These are phyloP conservation scores for Plantago major DNA, from an alignment of 257 asterid species.

Conservation along the genomic window DNA sequence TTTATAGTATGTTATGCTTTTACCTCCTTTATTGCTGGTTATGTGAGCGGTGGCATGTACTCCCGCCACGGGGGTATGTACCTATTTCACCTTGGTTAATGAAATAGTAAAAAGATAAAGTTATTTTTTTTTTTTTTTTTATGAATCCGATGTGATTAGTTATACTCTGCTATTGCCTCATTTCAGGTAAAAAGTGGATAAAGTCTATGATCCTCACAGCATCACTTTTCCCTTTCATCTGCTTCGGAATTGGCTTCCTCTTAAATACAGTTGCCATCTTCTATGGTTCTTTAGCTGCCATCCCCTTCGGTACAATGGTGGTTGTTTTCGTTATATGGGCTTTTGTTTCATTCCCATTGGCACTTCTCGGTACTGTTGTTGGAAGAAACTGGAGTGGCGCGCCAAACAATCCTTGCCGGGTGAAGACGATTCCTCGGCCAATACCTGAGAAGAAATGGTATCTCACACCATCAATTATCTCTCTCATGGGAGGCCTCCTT, in stretches of 20 bases:
- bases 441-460: slow-evolving; percentile 89
- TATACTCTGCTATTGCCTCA: slow-evolving; percentile 4
- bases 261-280: slow-evolving; percentile 59
- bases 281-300: slow-evolving; percentile 64
- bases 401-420: slow-evolving; percentile 66
- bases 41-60: slow-evolving; percentile 81
- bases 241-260: slow-evolving; percentile 58
- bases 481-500: slow-evolving; percentile 64
- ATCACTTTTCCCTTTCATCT: slow-evolving; percentile 57
- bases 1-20: slow-evolving; percentile 73
- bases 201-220: slow-evolving; percentile 63
- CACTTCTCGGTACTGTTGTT: slow-evolving; percentile 61
- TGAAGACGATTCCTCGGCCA: slow-evolving; percentile 71
- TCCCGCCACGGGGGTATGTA: slow-evolving; percentile 70
- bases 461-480: slow-evolving; percentile 51
- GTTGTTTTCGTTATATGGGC: slow-evolving; percentile 61
- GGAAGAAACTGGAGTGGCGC: slow-evolving; percentile 71
- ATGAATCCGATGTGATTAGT: not conserved
- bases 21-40: slow-evolving; percentile 82
- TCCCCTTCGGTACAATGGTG: slow-evolving; percentile 65
- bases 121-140: not conserved
- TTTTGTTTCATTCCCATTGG: slow-evolving; percentile 56
- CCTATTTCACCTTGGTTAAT: slow-evolving; percentile 8
- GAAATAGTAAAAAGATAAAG: not conserved
- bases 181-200: slow-evolving; percentile 58